Base-by-base conservation (phyloP, 1,139 yeast species). In the Sugiyamaella sp. region DNA sequence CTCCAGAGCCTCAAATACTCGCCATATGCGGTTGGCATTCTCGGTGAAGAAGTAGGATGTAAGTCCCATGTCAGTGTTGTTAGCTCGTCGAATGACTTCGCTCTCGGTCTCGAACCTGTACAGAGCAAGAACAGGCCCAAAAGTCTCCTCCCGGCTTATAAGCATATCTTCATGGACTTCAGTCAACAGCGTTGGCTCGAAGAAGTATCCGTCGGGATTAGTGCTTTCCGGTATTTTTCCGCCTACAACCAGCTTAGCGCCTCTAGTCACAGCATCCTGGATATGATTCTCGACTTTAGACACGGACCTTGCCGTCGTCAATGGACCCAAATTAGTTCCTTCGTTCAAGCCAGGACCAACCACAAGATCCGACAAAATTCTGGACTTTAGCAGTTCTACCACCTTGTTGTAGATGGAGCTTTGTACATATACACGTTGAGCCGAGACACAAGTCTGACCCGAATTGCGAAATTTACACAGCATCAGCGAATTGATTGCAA, bases 41-140 rank as follows among this genome's bases (percentile, higher is more conserved):
- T 77, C 74, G 52, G 96, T 83, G 75, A 88, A 89, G 27, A 90
- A 79, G 61, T 93, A 89, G 42, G 95, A 90, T 65, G 91, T 95
- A 64, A 89, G 80, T 62, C 97, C 97, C 67, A 86, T 89, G 45
- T 75, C 75, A 16, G 93, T 77, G 66, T 82, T 81, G 68, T 89
- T 89, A 48, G 95, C 95, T 61, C 80, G 74, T 54, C 72, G 72
- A 44, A 90, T 71, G 21, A 81, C 96, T 65, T 89, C 93, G 53
- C 85, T 89, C 57, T 80, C 82, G 47, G 84, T 79, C 52, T 75
- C 73, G 72, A 89, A 89, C 71, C 82, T 83, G 60, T 84, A 75
- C 50, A 86, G 75, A 10, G 89, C 81, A 48, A 86, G 89, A 38
- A 89, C 96, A n/a, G 97, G 97, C 25, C 97, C 97, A 67, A 90